phyloP scores from a whole-genome alignment of 2,329 filamentous ascomycete genomes.

The Sporothrix brunneoviolacea region DNA sequence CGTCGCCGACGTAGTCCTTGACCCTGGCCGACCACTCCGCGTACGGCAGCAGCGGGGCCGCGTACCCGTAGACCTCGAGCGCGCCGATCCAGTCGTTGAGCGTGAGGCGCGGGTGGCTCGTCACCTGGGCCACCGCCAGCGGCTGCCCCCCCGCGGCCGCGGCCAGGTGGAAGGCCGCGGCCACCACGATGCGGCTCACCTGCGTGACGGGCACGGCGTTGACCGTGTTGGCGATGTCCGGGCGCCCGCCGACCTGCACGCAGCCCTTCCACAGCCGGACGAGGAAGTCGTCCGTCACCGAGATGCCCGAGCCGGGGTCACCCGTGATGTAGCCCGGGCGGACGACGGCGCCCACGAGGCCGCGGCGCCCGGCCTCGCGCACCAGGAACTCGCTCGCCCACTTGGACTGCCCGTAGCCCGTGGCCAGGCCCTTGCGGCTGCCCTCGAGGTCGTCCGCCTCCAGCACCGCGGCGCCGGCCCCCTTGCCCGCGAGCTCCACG shows the following conservation, averaged over 20 bases:
- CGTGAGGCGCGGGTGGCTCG: slow-evolving; percentile 67
- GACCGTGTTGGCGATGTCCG: slow-evolving; percentile 76
- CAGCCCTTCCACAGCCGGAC: slow-evolving; percentile 83
- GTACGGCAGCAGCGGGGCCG: slow-evolving; percentile 60
- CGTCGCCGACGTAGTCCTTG: slow-evolving; percentile 57
- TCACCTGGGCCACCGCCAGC: slow-evolving; percentile 66
- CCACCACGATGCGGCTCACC: slow-evolving; percentile 73
- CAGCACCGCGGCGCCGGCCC: slow-evolving; percentile 57
- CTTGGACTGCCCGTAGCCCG: slow-evolving; percentile 87
- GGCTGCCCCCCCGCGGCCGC: slow-evolving; percentile 29
- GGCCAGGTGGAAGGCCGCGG: slow-evolving; percentile 55
- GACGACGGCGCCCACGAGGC: slow-evolving; percentile 68
- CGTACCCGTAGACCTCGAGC: slow-evolving; percentile 67
- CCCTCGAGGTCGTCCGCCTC: slow-evolving; percentile 76
- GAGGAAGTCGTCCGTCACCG: slow-evolving; percentile 83
- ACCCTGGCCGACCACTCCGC: slow-evolving; percentile 46
- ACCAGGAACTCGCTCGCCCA: slow-evolving; percentile 70
- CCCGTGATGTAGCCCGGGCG: slow-evolving; percentile 83
- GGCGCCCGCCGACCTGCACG: slow-evolving; percentile 66
- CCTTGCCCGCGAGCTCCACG: slow-evolving; percentile 53
- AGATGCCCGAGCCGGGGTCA: slow-evolving; percentile 61
- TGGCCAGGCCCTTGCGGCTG: slow-evolving; percentile 68
- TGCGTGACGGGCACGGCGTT: slow-evolving; percentile 86
- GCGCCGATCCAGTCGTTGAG: slow-evolving; percentile 71
- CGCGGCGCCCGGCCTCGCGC: slow-evolving; percentile 69